These are phyloP conservation scores for Irpex sp. DNA, from an alignment of 1,284 basidiomycete genomes.

Conservation along the genomic window DNA sequence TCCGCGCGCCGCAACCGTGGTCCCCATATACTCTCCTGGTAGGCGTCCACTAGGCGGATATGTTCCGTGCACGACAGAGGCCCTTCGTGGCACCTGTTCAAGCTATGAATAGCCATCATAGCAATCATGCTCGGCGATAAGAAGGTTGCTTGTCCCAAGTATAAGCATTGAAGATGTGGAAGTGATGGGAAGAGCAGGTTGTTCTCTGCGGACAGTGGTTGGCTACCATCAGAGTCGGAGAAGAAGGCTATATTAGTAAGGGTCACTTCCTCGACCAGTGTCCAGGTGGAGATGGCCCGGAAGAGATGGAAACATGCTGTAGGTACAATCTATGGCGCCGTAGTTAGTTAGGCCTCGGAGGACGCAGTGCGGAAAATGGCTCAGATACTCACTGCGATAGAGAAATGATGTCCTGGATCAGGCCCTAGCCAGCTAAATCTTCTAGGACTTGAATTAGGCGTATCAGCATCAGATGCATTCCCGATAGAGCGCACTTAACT, in stretches of 20 bases:
- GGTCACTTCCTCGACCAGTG: constrained; percentile 40
- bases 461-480: background rate
- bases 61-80: constrained; percentile 22
- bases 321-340: constrained; percentile 41
- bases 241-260: constrained; percentile 44
- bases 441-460: constrained; percentile 37
- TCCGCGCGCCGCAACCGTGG: constrained; percentile 37
- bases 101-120: constrained; percentile 28
- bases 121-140: constrained; percentile 38
- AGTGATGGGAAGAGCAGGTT: constrained; percentile 31
- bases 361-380: background rate
- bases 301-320: constrained; percentile 40
- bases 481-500: constrained; percentile 17
- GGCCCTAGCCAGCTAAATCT: constrained; percentile 54
- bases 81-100: constrained; percentile 17
- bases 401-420: constrained; percentile 58
- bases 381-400: constrained; percentile 45
- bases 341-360: background rate
- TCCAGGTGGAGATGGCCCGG: constrained; percentile 39
- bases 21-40: constrained; percentile 56
- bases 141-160: constrained; percentile 47
- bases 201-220: constrained; percentile 15
- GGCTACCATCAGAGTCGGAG: constrained; percentile 17
- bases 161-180: constrained; percentile 37
- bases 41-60: constrained; percentile 50